Percentiles rank a stretch among this genome's conserved stretches.
Conservation (phyloP, 179 eudicot genomes). For the Beta lomatogona region DNA sequence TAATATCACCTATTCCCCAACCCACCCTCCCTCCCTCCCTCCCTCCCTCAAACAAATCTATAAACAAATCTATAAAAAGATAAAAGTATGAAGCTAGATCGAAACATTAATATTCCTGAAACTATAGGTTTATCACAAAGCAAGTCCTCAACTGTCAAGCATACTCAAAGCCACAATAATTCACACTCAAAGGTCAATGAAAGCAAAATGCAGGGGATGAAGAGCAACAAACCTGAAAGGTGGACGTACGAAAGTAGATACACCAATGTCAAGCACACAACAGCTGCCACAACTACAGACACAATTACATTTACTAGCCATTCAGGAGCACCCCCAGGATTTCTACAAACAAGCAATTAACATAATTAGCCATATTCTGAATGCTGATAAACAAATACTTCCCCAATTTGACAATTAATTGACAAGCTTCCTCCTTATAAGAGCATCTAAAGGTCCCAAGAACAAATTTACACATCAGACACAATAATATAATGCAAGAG, state of each 20-base stretch:
- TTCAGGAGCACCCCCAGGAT: constrained; percentile 84
- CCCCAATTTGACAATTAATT: not conserved
- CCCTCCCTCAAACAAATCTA: no score
- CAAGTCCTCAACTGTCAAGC: not conserved
- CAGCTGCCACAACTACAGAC: constrained; percentile 57
- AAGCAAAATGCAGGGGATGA: constrained; percentile 12
- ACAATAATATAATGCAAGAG: not conserved
- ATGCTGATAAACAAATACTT: not conserved
- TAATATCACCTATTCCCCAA: no score
- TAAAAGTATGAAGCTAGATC: not conserved
- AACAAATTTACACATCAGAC: not conserved
- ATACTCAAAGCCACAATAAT: not conserved
- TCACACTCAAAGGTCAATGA: not conserved
- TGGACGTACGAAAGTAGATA: constrained; percentile 89
- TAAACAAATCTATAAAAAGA: not conserved
- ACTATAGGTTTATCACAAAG: not conserved
- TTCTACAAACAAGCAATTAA: constrained; percentile 50
- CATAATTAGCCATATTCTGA: not conserved
- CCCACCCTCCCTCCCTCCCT: no score
- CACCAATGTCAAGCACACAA: constrained; percentile 80
- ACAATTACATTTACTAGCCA: constrained; percentile 70
- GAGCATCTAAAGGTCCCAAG: not conserved
- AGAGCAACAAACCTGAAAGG: constrained; percentile 68
- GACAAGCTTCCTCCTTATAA: not conserved
- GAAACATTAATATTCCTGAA: not conserved